phyloP scores from a whole-genome alignment of 768 basidiomycete species.

The Agrocybe chaxingu region DNA sequence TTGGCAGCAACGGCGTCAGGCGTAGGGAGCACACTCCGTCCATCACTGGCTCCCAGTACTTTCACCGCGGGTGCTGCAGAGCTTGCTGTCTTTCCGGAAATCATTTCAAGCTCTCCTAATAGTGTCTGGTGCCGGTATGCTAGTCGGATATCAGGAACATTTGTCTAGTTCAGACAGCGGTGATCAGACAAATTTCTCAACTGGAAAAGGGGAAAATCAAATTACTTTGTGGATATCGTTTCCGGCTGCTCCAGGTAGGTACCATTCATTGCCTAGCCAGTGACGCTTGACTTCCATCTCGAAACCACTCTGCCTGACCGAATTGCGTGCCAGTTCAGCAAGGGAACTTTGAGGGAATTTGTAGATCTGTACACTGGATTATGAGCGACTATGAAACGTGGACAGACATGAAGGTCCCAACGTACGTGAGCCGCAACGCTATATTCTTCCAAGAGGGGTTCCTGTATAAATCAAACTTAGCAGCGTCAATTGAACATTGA shows the following conservation, averaged over 20 bases:
- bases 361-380: conserved; percentile 66
- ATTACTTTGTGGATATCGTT: conserved; percentile 94
- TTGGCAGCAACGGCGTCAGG: conserved; percentile 34
- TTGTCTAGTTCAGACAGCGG: conserved; percentile 58
- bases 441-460: conserved; percentile 94
- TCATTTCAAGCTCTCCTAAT: conserved; percentile 78
- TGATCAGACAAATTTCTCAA: background rate
- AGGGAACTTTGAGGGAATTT: conserved; percentile 92
- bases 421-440: conserved; percentile 94
- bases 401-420: background rate
- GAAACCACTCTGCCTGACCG: conserved; percentile 94
- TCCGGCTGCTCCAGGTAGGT: conserved; percentile 86
- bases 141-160: conserved; percentile 89
- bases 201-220: background rate
- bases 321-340: conserved; percentile 97
- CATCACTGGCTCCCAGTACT: background rate
- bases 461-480: conserved; percentile 39
- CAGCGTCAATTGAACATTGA: background rate
- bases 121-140: conserved; percentile 91
- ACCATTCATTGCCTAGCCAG: conserved; percentile 94
- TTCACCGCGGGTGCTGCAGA: conserved; percentile 9
- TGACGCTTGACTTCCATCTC: conserved; percentile 98
- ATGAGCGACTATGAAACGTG: background rate
- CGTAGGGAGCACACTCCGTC: conserved; percentile 24
- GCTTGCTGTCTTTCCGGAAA: conserved; percentile 31